Percentiles rank a stretch among this genome's conserved stretches.
Conservation (phyloP, 306 rosid genomes). For the Glycine tomentella region DNA sequence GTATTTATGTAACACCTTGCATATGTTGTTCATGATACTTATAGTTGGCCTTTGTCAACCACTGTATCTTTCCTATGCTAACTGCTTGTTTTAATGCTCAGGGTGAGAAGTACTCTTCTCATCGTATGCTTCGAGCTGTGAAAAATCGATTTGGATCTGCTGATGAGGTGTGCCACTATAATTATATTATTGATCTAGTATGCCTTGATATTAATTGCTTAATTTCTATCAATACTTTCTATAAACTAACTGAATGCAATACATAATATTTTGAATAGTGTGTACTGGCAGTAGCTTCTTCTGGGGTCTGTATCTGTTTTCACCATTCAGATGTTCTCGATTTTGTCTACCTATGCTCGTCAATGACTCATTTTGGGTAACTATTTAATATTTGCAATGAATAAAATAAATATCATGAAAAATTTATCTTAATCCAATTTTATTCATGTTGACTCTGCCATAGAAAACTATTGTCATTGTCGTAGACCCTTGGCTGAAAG, state of each 20-base stretch:
- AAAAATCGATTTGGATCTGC: slow-evolving; percentile 96
- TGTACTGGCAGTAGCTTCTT: too few species aligned
- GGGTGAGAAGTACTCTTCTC: slow-evolving; percentile 90
- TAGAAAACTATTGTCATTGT: too few species aligned
- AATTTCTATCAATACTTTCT: neutral
- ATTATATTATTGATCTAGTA: neutral
- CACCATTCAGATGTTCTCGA: too few species aligned
- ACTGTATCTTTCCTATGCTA: slow-evolving; percentile 34
- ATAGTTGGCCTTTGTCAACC: slow-evolving; percentile 27
- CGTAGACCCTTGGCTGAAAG: too few species aligned
- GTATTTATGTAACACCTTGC: slow-evolving; percentile 10
- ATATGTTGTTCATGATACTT: neutral
- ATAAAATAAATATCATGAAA: too few species aligned
- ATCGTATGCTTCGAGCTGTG: slow-evolving; percentile 92
- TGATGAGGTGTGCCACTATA: slow-evolving; percentile 72
- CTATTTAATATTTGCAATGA: too few species aligned
- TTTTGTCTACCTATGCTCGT: too few species aligned
- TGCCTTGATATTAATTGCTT: slow-evolving; percentile 16
- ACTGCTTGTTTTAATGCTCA: slow-evolving; percentile 46
- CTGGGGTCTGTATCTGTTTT: too few species aligned
- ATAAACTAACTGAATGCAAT: slow-evolving; percentile 21
- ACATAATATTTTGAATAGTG: too few species aligned
- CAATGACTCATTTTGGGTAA: too few species aligned
- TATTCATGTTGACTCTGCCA: too few species aligned
- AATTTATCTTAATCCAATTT: too few species aligned